These are phyloP conservation scores for Entoloma clypeatum DNA, from an alignment of 1,284 basidiomycete genomes.

Conservation along the genomic window DNA sequence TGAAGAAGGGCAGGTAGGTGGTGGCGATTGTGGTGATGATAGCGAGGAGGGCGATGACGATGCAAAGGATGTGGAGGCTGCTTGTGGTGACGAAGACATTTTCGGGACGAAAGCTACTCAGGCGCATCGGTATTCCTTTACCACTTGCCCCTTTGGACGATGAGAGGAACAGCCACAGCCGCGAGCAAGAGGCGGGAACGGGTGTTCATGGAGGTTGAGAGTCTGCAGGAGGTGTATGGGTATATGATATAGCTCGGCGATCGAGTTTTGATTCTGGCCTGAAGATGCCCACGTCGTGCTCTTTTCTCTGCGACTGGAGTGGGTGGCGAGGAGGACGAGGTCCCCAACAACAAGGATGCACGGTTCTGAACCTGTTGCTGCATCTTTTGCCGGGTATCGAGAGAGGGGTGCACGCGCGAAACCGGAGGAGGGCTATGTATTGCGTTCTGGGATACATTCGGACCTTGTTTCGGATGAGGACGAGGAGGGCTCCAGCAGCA, in stretches of 20 bases:
- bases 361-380: no score
- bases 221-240: constrained; percentile 13
- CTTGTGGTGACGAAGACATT: no score
- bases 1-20: constrained; percentile 10
- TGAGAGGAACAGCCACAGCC: no score
- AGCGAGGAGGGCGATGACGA: constrained; percentile 31
- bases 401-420: no score
- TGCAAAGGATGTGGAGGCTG: constrained; percentile 15
- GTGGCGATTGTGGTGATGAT: constrained; percentile 9
- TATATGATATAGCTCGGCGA: no score
- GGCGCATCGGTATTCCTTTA: neutral
- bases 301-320: neutral
- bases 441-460: no score
- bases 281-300: constrained; percentile 1
- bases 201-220: constrained; percentile 49
- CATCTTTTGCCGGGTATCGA: constrained; percentile 2
- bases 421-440: constrained; percentile 10
- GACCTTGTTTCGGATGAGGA: no score
- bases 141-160: constrained; percentile 13
- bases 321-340: constrained; percentile 3
- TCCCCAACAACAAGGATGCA: constrained; percentile 11
- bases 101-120: no score
- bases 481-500: no score
- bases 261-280: constrained; percentile 8
- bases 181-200: constrained; percentile 48